A percentile compares a stretch with the other conserved stretches of the same genome.
Evolutionary conservation across 2,329 filamentous ascomycete genomes (phyloP).

Genomic region (Pseudogymnoascus sp.): DNA sequence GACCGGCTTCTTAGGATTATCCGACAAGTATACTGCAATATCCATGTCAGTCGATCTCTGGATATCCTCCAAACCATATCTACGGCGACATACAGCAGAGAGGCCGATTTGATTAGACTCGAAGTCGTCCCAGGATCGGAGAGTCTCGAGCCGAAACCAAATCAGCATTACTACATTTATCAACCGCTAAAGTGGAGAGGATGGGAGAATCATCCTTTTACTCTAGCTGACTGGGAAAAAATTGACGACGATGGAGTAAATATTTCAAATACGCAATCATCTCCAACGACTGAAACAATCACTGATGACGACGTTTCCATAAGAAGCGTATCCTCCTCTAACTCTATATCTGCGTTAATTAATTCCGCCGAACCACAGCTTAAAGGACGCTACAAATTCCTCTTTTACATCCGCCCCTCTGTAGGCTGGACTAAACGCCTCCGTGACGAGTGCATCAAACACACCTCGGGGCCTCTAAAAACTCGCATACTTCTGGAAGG

Average conservation of each 20-base stretch:
- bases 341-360: not conserved
- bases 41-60: constrained; percentile 27
- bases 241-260: not conserved
- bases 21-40: constrained; percentile 36
- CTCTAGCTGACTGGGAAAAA: constrained; percentile 27
- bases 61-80: constrained; percentile 29
- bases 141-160: constrained; percentile 32
- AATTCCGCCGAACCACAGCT: not conserved
- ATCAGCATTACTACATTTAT: constrained; percentile 44
- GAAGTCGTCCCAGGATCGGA: constrained; percentile 33
- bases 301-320: not conserved
- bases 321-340: not conserved
- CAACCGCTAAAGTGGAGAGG: constrained; percentile 35
- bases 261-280: not conserved
- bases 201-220: constrained; percentile 46
- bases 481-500: constrained; percentile 36
- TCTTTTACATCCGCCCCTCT: constrained; percentile 43
- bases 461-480: constrained; percentile 20
- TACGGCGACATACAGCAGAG: constrained; percentile 34
- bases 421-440: constrained; percentile 43
- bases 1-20: constrained; percentile 38
- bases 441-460: constrained; percentile 28
- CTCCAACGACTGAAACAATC: not conserved
- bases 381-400: constrained; percentile 29
- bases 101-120: constrained; percentile 39